Percentiles rank a stretch among this genome's conserved stretches.
Conservation (phyloP, 768 basidiomycete genomes). For the Lyophyllum decastes region DNA sequence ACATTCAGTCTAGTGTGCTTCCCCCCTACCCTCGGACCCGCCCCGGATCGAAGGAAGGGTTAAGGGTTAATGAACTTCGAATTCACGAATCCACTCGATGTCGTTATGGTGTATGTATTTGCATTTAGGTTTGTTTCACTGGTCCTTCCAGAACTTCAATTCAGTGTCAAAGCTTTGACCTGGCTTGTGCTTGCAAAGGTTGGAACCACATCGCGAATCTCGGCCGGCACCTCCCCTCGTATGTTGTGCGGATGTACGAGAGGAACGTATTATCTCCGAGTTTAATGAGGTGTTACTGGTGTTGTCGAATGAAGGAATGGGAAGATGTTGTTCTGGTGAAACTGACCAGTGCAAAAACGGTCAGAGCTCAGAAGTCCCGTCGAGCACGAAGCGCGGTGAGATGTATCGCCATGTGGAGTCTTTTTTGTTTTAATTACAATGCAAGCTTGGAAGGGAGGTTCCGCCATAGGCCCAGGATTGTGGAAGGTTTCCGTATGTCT, state of each 20-base stretch:
- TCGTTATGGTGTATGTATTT: background rate
- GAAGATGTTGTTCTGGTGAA: background rate
- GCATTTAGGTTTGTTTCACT: too few relatives aligned
- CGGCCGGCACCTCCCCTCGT: background rate
- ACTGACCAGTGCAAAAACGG: background rate
- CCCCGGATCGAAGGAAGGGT: background rate
- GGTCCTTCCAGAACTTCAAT: background rate
- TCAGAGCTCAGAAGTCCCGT: background rate
- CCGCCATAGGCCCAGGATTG: background rate
- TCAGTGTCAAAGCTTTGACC: background rate
- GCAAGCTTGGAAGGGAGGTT: background rate
- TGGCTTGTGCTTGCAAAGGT: background rate
- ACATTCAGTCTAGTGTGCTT: background rate
- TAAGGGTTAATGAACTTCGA: background rate
- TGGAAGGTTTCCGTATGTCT: background rate
- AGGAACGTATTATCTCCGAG: background rate
- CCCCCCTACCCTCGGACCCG: background rate
- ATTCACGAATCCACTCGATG: background rate
- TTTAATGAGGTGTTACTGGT: background rate
- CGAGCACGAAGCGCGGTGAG: background rate
- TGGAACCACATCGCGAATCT: background rate
- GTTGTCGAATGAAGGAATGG: background rate
- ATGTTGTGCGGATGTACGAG: background rate
- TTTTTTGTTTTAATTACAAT: background rate
- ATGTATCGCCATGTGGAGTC: background rate